phyloP scores from a whole-genome alignment of 2,329 filamentous ascomycete genomes.

The Ophiostoma quercus region DNA sequence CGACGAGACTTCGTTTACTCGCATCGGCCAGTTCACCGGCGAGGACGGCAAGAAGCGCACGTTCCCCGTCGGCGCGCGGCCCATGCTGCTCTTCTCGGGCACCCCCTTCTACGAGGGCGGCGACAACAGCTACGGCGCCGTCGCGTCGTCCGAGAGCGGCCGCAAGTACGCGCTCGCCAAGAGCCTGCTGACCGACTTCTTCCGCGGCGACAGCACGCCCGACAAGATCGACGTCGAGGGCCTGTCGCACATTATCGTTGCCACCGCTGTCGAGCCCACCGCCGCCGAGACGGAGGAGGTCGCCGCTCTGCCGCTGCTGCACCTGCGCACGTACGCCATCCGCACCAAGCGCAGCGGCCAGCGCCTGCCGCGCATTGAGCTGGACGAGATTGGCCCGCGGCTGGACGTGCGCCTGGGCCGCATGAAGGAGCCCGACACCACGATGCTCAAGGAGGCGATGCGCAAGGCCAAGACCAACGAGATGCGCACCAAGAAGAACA shows the following conservation, averaged over 20 bases:
- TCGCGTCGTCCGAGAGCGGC: conserved; percentile 25
- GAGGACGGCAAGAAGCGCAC: conserved; percentile 37
- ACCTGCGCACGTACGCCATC: conserved; percentile 78
- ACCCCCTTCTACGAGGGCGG: conserved; percentile 56
- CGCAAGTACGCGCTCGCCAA: conserved; percentile 71
- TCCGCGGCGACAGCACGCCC: conserved; percentile 69
- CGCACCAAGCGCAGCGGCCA: conserved; percentile 81
- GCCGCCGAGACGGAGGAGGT: conserved; percentile 29
- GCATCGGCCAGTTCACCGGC: conserved; percentile 59
- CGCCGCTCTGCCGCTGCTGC: conserved; percentile 49
- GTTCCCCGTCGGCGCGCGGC: conserved; percentile 75
- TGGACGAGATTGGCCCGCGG: conserved; percentile 54
- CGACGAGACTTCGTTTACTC: conserved; percentile 65
- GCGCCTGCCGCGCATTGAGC: conserved; percentile 69
- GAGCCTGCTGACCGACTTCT: conserved; percentile 82
- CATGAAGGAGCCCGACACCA: conserved; percentile 69
- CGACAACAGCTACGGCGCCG: conserved; percentile 60
- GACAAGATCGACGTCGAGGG: conserved; percentile 91
- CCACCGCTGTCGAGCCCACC: conserved; percentile 63
- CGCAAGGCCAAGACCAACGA: conserved; percentile 72
- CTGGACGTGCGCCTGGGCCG: conserved; percentile 88
- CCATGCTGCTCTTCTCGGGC: conserved; percentile 79
- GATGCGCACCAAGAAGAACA: conserved; percentile 91
- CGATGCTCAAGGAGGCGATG: conserved; percentile 82
- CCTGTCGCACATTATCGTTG: conserved; percentile 80